phyloP scores from a whole-genome alignment of 495 filamentous ascomycete genomes.

The Lophiotrema nucula region DNA sequence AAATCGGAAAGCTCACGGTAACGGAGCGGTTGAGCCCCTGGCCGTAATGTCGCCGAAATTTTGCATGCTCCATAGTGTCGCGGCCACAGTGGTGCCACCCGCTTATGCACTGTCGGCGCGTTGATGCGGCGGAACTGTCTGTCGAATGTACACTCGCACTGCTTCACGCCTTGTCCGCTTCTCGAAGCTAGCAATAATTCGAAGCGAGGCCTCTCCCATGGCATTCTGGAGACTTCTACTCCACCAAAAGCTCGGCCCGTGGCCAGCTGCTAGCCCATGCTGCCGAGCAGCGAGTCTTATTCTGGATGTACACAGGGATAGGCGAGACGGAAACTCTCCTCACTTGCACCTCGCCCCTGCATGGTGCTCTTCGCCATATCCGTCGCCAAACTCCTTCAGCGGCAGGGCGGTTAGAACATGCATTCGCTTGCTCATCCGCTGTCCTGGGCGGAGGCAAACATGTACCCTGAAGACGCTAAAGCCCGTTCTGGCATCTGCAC shows the following conservation, averaged over 20 bases:
- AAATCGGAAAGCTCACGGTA: slow-evolving; percentile 18
- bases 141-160: background rate
- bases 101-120: slow-evolving; percentile 21
- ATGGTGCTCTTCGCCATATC: slow-evolving; percentile 16
- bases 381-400: background rate
- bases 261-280: too few relatives aligned
- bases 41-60: slow-evolving; percentile 3
- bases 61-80: background rate
- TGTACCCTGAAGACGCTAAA: background rate
- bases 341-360: slow-evolving; percentile 26
- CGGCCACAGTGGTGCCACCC: slow-evolving; percentile 10
- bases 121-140: too few relatives aligned
- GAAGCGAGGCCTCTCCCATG: background rate
- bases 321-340: slow-evolving; percentile 26
- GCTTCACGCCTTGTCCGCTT: slow-evolving; percentile 1
- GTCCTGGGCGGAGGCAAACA: background rate
- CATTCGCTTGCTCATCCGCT: slow-evolving; percentile 4
- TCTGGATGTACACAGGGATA: slow-evolving; percentile 25
- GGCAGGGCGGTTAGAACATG: slow-evolving; percentile 4
- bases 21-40: slow-evolving; percentile 8
- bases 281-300: too few relatives aligned
- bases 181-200: background rate
- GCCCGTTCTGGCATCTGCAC: slow-evolving; percentile 6
- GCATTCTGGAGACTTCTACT: background rate
- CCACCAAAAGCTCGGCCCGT: too few relatives aligned